phyloP scores from a whole-genome alignment of 768 basidiomycete genomes.

The Mrakia hoshinonis region DNA sequence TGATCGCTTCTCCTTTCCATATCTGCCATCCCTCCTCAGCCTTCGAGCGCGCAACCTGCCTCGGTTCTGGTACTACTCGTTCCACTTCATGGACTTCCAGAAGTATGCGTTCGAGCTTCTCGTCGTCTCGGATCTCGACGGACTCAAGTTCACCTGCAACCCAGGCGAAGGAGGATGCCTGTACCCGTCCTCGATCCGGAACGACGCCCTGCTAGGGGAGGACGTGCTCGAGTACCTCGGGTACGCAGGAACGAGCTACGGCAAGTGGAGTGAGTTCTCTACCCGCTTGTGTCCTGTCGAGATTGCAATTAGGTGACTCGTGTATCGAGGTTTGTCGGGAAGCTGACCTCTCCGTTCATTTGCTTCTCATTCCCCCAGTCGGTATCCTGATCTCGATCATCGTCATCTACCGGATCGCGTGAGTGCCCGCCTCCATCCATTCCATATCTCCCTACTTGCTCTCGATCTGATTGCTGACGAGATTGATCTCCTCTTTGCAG shows the following conservation, averaged over 20 bases:
- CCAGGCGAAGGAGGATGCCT: conserved; percentile 48
- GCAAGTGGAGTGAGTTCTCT: conserved; percentile 26
- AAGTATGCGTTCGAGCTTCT: conserved; percentile 36
- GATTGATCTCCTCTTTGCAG: too few species aligned
- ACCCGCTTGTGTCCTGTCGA: too few species aligned
- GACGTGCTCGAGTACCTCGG: conserved; percentile 49
- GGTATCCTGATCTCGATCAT: conserved; percentile 47
- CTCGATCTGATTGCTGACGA: too few species aligned
- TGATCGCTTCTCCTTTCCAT: neutral
- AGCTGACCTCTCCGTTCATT: neutral
- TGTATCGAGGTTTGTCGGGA: too few species aligned
- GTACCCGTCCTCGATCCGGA: conserved; percentile 47
- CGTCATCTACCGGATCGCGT: conserved; percentile 44
- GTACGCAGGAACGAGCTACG: conserved; percentile 46
- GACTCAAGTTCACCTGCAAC: conserved; percentile 47
- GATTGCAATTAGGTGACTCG: too few species aligned
- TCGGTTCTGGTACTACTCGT: conserved; percentile 53
- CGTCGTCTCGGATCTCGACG: conserved; percentile 48
- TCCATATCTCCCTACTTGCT: neutral
- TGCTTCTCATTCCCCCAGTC: conserved; percentile 26
- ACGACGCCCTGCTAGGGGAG: conserved; percentile 46
- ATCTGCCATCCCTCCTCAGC: conserved; percentile 38
- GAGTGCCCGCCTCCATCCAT: too few species aligned
- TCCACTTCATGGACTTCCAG: conserved; percentile 42
- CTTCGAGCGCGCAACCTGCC: conserved; percentile 52